These are phyloP conservation scores for Amoebophrya sp. DNA, from an alignment of 169 alveolate genomes.

Conservation along the genomic window DNA sequence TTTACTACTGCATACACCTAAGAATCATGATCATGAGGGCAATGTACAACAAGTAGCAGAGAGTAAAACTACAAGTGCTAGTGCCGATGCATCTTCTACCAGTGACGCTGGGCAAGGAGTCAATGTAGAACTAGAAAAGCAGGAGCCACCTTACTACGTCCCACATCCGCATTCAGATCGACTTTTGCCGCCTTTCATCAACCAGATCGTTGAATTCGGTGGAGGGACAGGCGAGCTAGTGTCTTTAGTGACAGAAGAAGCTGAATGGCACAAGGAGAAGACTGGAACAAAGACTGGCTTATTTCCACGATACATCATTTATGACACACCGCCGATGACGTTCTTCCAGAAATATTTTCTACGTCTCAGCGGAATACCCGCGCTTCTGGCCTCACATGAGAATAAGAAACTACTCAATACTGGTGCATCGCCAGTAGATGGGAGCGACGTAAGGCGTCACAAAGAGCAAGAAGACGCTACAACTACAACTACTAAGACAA, in stretches of 20 bases:
- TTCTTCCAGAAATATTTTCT: not conserved
- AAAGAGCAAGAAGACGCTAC: no score
- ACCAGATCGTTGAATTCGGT: not conserved
- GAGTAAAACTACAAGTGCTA: no score
- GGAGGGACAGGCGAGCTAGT: not conserved
- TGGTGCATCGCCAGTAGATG: no score
- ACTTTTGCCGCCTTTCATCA: not conserved
- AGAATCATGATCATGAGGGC: no score
- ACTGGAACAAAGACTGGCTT: no score
- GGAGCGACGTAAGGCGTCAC: no score
- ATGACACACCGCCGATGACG: slow-evolving; percentile 12
- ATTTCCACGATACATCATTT: not conserved
- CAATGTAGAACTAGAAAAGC: not conserved
- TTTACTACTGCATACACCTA: not conserved
- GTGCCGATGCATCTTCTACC: no score
- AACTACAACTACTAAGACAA: not conserved
- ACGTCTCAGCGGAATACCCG: not conserved
- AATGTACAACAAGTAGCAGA: no score
- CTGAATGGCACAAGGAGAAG: not conserved
- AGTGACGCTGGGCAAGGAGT: no score
- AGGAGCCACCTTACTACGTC: not conserved
- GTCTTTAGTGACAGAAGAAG: not conserved
- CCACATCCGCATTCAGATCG: not conserved
- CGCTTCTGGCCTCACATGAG: no score
- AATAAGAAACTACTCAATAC: no score